Evolutionary conservation across 805 yeast genomes (phyloP).

Genomic region (Metschnikowia matae): DNA sequence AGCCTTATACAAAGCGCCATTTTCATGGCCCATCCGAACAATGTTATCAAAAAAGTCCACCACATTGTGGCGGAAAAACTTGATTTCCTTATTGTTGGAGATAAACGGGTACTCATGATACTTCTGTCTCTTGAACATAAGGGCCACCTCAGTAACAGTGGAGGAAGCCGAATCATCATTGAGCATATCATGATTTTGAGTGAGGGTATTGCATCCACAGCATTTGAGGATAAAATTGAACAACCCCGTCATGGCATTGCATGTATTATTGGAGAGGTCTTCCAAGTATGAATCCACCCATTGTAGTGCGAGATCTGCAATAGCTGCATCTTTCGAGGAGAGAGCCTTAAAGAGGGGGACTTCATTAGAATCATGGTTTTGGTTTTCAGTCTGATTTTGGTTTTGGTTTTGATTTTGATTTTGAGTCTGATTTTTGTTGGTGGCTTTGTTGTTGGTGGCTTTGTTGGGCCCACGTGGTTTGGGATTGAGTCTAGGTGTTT

Average conservation of each 20-base stretch:
- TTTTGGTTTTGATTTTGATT: neutral
- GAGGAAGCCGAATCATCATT: constrained; percentile 67
- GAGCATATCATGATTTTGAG: constrained; percentile 71
- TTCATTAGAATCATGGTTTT: constrained; percentile 14
- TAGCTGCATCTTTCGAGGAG: constrained; percentile 27
- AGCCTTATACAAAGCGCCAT: constrained; percentile 50
- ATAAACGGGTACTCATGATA: constrained; percentile 67
- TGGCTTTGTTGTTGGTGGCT: neutral
- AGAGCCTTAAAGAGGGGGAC: constrained; percentile 29
- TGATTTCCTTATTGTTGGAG: constrained; percentile 45
- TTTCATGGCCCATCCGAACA: constrained; percentile 53
- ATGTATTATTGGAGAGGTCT: constrained; percentile 14
- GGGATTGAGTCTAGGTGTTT: neutral
- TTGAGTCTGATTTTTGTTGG: neutral
- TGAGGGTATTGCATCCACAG: constrained; percentile 65
- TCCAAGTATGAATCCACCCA: constrained; percentile 34
- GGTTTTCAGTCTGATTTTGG: neutral
- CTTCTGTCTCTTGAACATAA: constrained; percentile 55
- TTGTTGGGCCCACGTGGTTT: neutral
- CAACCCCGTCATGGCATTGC: constrained; percentile 51
- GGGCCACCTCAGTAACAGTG: constrained; percentile 69
- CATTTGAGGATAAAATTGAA: constrained; percentile 66
- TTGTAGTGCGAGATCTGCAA: constrained; percentile 34
- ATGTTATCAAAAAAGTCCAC: constrained; percentile 52
- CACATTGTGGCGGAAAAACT: constrained; percentile 47